phyloP scores from a whole-genome alignment of 139 green algal species.

The Ettlia oleoabundans region DNA sequence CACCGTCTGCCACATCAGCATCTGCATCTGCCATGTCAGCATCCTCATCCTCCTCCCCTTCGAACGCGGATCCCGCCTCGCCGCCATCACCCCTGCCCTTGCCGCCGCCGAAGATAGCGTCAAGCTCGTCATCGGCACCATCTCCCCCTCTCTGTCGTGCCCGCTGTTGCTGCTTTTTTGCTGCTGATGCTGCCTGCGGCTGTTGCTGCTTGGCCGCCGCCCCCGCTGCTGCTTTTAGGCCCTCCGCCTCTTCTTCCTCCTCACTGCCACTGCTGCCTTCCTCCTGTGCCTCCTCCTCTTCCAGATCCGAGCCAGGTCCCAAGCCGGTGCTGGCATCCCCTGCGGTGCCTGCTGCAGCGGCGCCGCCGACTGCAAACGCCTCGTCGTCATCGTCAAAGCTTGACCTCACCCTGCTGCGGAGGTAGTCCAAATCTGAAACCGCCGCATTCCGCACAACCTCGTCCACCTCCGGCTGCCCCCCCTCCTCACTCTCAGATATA shows the following conservation, averaged over 20 bases:
- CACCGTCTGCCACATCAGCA: background rate
- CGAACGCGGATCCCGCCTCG: too few species aligned
- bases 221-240: background rate
- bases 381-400: constrained; percentile 67
- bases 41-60: constrained; percentile 19
- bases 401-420: constrained; percentile 71
- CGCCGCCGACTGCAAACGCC: constrained; percentile 18
- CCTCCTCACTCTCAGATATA: constrained; percentile 25
- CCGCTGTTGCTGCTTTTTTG: background rate
- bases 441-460: constrained; percentile 50
- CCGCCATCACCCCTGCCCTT: background rate
- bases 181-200: background rate
- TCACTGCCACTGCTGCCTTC: background rate
- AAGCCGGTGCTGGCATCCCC: background rate
- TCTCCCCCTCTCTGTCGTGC: background rate
- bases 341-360: background rate
- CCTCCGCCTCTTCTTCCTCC: constrained; percentile 1
- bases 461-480: constrained; percentile 33
- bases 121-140: constrained; percentile 25
- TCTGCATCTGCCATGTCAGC: constrained; percentile 23
- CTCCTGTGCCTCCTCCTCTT: background rate
- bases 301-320: background rate
- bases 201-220: background rate
- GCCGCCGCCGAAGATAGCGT: constrained; percentile 12
- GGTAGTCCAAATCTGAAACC: constrained; percentile 90